phyloP scores from a whole-genome alignment of 2,329 filamentous ascomycete genomes.

The Aureobasidium sp. region DNA sequence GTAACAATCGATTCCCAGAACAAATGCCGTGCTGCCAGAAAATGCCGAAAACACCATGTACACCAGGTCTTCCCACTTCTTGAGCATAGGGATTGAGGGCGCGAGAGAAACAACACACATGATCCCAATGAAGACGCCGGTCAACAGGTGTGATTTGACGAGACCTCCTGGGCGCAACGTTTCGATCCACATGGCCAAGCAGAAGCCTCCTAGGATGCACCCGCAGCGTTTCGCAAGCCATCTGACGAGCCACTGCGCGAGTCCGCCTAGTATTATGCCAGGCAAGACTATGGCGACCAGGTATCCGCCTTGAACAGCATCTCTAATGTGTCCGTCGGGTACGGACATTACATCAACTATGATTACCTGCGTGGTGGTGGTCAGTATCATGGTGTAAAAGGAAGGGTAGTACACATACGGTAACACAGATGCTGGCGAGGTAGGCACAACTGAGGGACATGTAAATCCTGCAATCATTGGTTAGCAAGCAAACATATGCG shows the following conservation, averaged over 20 bases:
- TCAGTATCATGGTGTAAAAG: slow-evolving; percentile 4
- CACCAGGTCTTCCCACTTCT: slow-evolving; percentile 48
- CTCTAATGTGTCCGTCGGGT: slow-evolving; percentile 34
- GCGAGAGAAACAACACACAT: slow-evolving; percentile 61
- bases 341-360: slow-evolving; percentile 70
- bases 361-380: slow-evolving; percentile 44
- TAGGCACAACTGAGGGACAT: slow-evolving; percentile 73
- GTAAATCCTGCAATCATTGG: slow-evolving; percentile 41
- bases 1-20: slow-evolving; percentile 86
- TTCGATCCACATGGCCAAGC: slow-evolving; percentile 82
- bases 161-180: slow-evolving; percentile 68
- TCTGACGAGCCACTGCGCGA: slow-evolving; percentile 57
- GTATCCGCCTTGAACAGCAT: slow-evolving; percentile 76
- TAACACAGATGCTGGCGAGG: slow-evolving; percentile 61
- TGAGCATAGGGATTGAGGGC: slow-evolving; percentile 58
- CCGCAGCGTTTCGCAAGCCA: slow-evolving; percentile 67
- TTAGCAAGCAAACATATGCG: slow-evolving; percentile 20
- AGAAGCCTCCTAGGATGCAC: slow-evolving; percentile 80
- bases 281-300: slow-evolving; percentile 68
- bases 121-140: slow-evolving; percentile 64
- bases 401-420: slow-evolving; percentile 34
- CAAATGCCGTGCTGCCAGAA: slow-evolving; percentile 65
- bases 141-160: slow-evolving; percentile 52
- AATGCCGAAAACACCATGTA: slow-evolving; percentile 71
- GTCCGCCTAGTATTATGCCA: slow-evolving; percentile 62